Evolutionary conservation across 106 monocot species (phyloP), one percentile per base, ranked within the genome.

Genomic region (Dioscorea zingiberensis): DNA sequence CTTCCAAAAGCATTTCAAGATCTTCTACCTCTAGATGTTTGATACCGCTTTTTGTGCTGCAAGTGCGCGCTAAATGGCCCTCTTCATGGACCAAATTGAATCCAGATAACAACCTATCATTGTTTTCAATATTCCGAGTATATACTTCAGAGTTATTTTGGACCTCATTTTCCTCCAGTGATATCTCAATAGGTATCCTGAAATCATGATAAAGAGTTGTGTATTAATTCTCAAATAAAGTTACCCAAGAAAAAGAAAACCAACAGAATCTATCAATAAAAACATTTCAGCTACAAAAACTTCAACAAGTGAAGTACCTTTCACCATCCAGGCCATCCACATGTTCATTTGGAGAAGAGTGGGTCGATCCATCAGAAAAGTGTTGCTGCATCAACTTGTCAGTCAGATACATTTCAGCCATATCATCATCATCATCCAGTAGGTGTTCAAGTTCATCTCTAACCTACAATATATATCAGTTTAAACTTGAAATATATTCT

Each of bases 321-420:
- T 77, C 74, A 27, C 76, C 60, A 45, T 84, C 74, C 25, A 59
- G 32, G 21, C 47, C 48, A 17, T 28, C 49, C 23, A 27, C 47
- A 21, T 53, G 27, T 26, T 75, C 62, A 28, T 72, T 30, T 22
- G 59, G 19, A 70, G 76, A 74, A 58, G 71, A 85, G 22, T 60
- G 68, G 21, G 72, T 27, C 21, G 71, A 82, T 19, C 72, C 70
- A 47, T 62, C 32, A 47, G 55, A 48, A 9, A 73, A 59, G 24
- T 73, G 61, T 48, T 84, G 76, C 62, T 68, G 67, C 62, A 68
- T 19, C 26, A 84, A 29, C 65, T 92, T 92, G 18, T 87, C 79
- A 12, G 87, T 84, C 26, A 92, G 64, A 67, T 92, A 86, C 92
- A 92, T 78, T 67, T 79, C 83, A 54, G 91, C 84, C 91, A 92